Evolutionary conservation across 2,329 filamentous ascomycete genomes (phyloP), one percentile per base, ranked within the genome.

Genomic region (Zopfia rhizophila): DNA sequence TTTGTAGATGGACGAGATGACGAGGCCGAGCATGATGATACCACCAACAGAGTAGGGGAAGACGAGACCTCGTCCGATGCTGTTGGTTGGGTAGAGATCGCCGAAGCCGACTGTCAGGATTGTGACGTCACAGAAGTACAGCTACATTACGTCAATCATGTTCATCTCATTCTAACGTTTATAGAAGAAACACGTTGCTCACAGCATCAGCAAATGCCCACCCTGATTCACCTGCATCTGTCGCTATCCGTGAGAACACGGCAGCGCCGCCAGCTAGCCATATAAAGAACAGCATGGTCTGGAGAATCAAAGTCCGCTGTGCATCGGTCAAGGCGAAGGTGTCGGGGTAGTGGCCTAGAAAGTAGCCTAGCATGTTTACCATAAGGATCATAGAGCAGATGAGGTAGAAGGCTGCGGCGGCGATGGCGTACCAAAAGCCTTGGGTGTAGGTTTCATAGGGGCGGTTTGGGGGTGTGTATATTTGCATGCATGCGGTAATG

Each of bases 301-400:
- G 92, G 19, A 96, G 74, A 78, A 97, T 96, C 16, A 97, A 76
- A 0, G 90, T 96, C 7, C 92, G 83, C 69, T 97, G 92, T 50
- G 87, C 88, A 40, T 86, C 83, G 0, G 88, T 92, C 17, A 96
- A 78, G 3, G 81, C 77, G 57, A 96, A 96, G 61, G 91, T 86
- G 57, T 90, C 87, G 5, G 81, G 81, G 60, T 96, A 96, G 56
- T 90, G 88, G 0, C 86, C 85, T 0, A 86, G 74, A 45, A 84
- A 82, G 33, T 91, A 92, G 7, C 91, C 91, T 44, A 86, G 80
- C 74, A 93, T 90, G 16, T 93, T 96, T 43, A 90, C 72, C 55
- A 88, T 82, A 70, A 96, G 85, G 25, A 95, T 79, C 32, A 87
- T 83, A 0, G 89, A 88, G 40, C 89, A 87, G 12, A 93, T 65